These are phyloP conservation scores for Nicotiana undulata DNA, from an alignment of 257 asterid genomes.

Conservation along the genomic window DNA sequence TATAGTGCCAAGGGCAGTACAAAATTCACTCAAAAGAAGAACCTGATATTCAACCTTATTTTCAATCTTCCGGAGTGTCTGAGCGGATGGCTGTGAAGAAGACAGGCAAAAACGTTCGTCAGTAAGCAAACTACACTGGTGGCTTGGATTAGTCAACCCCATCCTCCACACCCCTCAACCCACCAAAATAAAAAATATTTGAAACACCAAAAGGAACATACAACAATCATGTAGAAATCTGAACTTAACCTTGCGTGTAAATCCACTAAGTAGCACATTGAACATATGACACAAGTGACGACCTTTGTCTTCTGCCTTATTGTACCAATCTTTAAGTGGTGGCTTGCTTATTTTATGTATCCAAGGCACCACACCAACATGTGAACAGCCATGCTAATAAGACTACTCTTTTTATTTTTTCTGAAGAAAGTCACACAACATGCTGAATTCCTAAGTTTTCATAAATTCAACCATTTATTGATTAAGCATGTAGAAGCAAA, in stretches of 20 bases:
- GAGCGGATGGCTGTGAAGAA: slow-evolving; percentile 29
- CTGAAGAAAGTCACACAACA: not conserved
- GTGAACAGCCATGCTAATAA: not conserved
- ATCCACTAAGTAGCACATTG: not conserved
- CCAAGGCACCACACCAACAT: not conserved
- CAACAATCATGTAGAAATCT: not conserved
- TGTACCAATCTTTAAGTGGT: not conserved
- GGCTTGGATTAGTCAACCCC: not conserved
- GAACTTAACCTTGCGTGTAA: not conserved
- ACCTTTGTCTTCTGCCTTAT: not conserved
- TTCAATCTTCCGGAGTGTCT: slow-evolving; percentile 27
- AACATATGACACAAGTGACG: not conserved
- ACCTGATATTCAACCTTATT: not conserved
- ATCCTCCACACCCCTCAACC: not conserved
- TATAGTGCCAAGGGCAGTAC: slow-evolving; percentile 9
- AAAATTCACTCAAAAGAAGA: not conserved
- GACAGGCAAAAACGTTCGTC: not conserved
- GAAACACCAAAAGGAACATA: not conserved
- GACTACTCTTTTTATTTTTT: not conserved
- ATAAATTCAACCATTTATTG: not conserved
- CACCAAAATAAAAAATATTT: not conserved
- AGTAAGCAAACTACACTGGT: not conserved
- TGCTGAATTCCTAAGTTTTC: not conserved
- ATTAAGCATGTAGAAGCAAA: not conserved
- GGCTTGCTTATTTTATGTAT: not conserved